Percentiles rank a stretch among this genome's conserved stretches.
These are phyloP conservation scores for Coffea eugenioides DNA, from an alignment of 257 asterid species.

Conservation along the genomic window DNA sequence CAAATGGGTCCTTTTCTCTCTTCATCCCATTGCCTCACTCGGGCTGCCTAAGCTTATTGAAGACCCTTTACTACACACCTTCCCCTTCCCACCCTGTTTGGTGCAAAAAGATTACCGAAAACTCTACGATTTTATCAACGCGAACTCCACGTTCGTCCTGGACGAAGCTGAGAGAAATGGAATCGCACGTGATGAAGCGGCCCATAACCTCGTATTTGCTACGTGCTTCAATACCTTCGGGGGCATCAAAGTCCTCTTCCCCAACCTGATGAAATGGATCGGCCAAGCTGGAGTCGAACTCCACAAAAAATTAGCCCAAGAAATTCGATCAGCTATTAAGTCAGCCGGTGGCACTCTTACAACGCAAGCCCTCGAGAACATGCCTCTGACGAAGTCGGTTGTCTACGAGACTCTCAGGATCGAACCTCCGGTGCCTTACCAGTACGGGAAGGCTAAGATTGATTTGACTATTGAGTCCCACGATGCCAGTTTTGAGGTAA, in stretches of 20 bases:
- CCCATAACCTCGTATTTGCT: conserved; percentile 68
- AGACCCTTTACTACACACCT: conserved; percentile 59
- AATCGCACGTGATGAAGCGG: conserved; percentile 66
- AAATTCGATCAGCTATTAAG: conserved; percentile 54
- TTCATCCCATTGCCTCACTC: conserved; percentile 56
- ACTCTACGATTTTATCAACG: conserved; percentile 61
- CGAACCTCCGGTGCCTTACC: conserved; percentile 80
- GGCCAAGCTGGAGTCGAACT: conserved; percentile 65
- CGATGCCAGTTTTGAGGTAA: conserved; percentile 57
- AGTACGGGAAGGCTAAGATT: conserved; percentile 64
- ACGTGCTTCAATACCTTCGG: conserved; percentile 88
- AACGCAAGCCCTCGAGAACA: conserved; percentile 57
- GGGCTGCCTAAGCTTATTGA: conserved; percentile 64
- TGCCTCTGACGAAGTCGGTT: conserved; percentile 76
- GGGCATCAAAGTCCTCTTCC: conserved; percentile 75
- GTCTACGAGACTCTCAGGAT: conserved; percentile 71
- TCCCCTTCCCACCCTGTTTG: conserved; percentile 54
- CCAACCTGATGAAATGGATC: conserved; percentile 71
- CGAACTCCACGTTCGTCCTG: conserved; percentile 44
- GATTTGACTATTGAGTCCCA: conserved; percentile 70
- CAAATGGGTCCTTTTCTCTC: conserved; percentile 71
- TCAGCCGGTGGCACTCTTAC: conserved; percentile 47
- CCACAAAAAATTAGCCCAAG: conserved; percentile 55
- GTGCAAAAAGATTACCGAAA: conserved; percentile 55
- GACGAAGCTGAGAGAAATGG: conserved; percentile 63